A percentile compares a stretch with the other conserved stretches of the same genome.
These are phyloP conservation scores for Coemansia sp. DNA, from an alignment of 192 early-diverging fungal genomes.

Conservation along the genomic window DNA sequence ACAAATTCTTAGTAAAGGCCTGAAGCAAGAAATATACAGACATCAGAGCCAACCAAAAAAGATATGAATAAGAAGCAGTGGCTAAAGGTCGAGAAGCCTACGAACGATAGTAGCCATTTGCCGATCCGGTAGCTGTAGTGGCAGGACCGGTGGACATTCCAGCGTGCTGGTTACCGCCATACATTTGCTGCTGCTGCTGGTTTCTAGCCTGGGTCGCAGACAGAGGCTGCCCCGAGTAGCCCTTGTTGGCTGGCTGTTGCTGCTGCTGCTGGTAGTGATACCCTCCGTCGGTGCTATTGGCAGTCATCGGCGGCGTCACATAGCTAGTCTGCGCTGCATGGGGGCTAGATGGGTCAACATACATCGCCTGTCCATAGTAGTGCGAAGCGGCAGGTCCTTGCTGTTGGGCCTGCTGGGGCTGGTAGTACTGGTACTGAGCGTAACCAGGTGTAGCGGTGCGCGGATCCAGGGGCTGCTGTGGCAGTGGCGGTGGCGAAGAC, in stretches of 20 bases:
- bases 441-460: constrained; percentile 9
- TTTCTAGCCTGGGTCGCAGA: constrained; percentile 44
- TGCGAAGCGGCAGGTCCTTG: constrained; percentile 2
- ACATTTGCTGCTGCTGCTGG: constrained; percentile 18
- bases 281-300: background rate
- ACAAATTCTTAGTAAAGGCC: background rate
- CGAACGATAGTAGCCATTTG: constrained; percentile 9
- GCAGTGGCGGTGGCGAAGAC: constrained; percentile 20
- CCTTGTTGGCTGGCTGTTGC: background rate
- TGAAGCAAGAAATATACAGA: background rate
- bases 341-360: constrained; percentile 8
- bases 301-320: background rate
- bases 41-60: background rate
- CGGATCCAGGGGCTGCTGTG: constrained; percentile 34
- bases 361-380: constrained; percentile 20
- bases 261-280: background rate
- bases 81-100: background rate
- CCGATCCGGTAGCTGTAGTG: constrained; percentile 8
- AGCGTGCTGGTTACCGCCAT: constrained; percentile 9
- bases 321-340: background rate
- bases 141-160: constrained; percentile 23
- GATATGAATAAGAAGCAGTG: background rate
- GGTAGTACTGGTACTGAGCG: constrained; percentile 15
- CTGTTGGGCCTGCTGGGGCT: background rate
- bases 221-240: constrained; percentile 32